These are phyloP conservation scores for Chiua sp. DNA, from an alignment of 1,284 basidiomycete genomes.

Conservation along the genomic window DNA sequence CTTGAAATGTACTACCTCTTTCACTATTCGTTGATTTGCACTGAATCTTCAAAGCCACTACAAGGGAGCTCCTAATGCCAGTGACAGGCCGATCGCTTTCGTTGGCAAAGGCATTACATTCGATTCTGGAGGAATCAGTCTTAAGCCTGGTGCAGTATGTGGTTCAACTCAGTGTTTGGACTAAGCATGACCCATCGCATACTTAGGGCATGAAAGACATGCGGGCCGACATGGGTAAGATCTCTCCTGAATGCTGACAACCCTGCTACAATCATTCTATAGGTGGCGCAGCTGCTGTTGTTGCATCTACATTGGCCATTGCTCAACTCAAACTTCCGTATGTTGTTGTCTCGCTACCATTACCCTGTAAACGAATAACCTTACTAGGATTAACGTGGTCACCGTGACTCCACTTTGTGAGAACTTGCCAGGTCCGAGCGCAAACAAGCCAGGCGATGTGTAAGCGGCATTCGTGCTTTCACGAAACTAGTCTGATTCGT, in stretches of 20 bases:
- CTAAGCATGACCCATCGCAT: not conserved
- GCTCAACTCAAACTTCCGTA: slow-evolving; percentile 82
- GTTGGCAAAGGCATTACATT: slow-evolving; percentile 93
- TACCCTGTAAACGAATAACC: not conserved
- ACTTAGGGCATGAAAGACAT: slow-evolving; percentile 77
- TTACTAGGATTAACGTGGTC: slow-evolving; percentile 73
- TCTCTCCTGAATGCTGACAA: not conserved
- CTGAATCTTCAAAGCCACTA: slow-evolving; percentile 62
- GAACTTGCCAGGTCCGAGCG: slow-evolving; percentile 86
- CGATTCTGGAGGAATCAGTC: slow-evolving; percentile 88
- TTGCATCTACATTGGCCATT: slow-evolving; percentile 76
- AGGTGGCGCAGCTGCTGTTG: slow-evolving; percentile 84
- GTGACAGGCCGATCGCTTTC: slow-evolving; percentile 71
- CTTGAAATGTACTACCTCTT: slow-evolving; percentile 73
- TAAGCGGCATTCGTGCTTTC: slow-evolving; percentile 38
- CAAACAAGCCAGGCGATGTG: slow-evolving; percentile 90
- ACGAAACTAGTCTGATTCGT: not conserved
- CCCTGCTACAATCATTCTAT: not conserved
- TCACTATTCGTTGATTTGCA: not conserved
- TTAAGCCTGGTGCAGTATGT: slow-evolving; percentile 79
- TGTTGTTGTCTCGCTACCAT: slow-evolving; percentile 27
- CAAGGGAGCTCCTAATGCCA: slow-evolving; percentile 66
- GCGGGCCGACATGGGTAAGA: slow-evolving; percentile 82
- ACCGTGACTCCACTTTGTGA: slow-evolving; percentile 81
- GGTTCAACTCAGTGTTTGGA: slow-evolving; percentile 14